Percentiles rank a stretch among this genome's conserved stretches.
These are phyloP conservation scores for Mikania micrantha DNA, from an alignment of 129 eudicot species.

Conservation along the genomic window DNA sequence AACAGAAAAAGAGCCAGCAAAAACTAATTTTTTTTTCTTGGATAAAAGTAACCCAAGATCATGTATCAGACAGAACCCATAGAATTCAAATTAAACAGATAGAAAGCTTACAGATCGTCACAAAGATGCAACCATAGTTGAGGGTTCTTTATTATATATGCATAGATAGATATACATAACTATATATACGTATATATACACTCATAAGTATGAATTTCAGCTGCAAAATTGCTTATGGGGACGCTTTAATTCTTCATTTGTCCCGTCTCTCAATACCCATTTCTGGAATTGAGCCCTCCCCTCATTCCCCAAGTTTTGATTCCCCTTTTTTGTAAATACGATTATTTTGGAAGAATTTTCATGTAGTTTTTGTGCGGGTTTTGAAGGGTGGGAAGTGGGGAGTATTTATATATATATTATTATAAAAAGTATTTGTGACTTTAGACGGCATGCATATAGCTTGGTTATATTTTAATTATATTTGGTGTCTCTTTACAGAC, in stretches of 20 bases:
- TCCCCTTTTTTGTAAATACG: constrained; percentile 18
- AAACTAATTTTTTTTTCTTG: neutral
- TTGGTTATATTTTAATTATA: no score
- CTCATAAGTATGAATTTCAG: constrained; percentile 7
- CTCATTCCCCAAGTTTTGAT: constrained; percentile 10
- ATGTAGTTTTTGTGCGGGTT: constrained; percentile 14
- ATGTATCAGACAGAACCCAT: no score
- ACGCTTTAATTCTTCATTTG: constrained; percentile 17
- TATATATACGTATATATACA: neutral
- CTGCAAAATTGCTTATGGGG: constrained; percentile 15
- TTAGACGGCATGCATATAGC: no score
- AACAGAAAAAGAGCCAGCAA: neutral
- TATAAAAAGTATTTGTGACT: no score
- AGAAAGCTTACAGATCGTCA: constrained; percentile 26
- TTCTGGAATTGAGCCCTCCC: constrained; percentile 15
- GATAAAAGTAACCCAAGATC: no score
- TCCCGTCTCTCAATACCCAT: no score
- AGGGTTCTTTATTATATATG: neutral
- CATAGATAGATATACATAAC: no score
- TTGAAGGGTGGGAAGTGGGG: constrained; percentile 5
- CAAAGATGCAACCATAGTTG: neutral
- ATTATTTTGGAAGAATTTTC: constrained; percentile 1
- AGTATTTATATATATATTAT: constrained; percentile 21
- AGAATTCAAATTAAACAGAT: constrained; percentile 1
- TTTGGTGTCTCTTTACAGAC: no score